These are phyloP conservation scores for Ustilago lituana DNA, from an alignment of 1,284 basidiomycete genomes.

Conservation along the genomic window DNA sequence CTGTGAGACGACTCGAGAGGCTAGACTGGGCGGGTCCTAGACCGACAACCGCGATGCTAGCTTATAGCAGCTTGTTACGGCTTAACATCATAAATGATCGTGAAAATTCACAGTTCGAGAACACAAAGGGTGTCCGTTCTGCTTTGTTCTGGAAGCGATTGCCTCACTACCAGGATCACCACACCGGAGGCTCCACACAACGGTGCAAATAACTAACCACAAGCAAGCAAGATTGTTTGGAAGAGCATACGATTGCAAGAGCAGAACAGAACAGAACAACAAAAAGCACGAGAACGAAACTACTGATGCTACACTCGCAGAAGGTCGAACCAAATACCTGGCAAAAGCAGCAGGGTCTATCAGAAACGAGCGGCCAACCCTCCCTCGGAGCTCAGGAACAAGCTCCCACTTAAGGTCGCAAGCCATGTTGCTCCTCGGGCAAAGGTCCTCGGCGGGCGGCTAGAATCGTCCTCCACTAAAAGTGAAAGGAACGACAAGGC, in stretches of 20 bases:
- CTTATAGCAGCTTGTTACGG: no score
- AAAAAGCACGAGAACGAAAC: background rate
- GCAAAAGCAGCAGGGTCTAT: slow-evolving; percentile 44
- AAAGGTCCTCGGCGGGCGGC: slow-evolving; percentile 64
- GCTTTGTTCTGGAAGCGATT: no score
- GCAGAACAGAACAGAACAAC: background rate
- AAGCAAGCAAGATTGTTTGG: no score
- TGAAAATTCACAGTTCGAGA: no score
- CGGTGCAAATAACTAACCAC: no score
- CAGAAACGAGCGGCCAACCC: slow-evolving; percentile 65
- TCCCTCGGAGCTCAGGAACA: slow-evolving; percentile 63
- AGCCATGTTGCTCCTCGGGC: slow-evolving; percentile 60
- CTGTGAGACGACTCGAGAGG: no score
- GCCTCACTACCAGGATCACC: no score
- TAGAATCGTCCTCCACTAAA: slow-evolving; percentile 45
- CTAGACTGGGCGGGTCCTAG: no score
- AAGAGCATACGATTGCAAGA: slow-evolving; percentile 23
- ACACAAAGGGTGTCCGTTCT: no score
- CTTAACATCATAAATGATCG: no score
- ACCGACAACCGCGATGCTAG: no score
- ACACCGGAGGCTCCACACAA: no score
- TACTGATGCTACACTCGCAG: slow-evolving; percentile 14
- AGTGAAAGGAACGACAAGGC: slow-evolving; percentile 41
- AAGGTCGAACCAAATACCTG: slow-evolving; percentile 13
- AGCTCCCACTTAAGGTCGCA: slow-evolving; percentile 61